Percentiles rank a stretch among this genome's conserved stretches.
Evolutionary conservation across 805 yeast genomes (phyloP).

Genomic region (Kuraishia floccosa): DNA sequence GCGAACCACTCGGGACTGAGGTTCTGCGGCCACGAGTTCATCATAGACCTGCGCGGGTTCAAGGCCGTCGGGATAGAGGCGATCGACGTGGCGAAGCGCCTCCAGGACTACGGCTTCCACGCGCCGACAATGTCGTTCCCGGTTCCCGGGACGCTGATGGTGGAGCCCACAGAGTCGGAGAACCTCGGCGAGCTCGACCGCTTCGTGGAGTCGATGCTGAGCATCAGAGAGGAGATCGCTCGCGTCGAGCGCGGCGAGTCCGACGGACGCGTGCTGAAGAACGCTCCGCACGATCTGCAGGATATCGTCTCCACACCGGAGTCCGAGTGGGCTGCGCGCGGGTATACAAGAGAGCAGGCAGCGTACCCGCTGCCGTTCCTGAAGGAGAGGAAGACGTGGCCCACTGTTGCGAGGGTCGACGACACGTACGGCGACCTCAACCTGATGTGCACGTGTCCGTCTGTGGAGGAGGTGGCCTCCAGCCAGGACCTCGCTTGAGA

Average conservation of each 20-base stretch:
- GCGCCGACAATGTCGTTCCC: constrained; percentile 99
- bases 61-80: constrained; percentile 81
- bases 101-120: constrained; percentile 97
- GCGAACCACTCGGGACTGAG: constrained; percentile 34
- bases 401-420: constrained; percentile 84
- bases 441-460: constrained; percentile 87
- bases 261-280: constrained; percentile 62
- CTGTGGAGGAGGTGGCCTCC: constrained; percentile 60
- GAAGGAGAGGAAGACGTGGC: constrained; percentile 82
- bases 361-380: constrained; percentile 82
- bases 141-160: constrained; percentile 93
- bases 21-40: constrained; percentile 95
- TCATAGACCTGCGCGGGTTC: constrained; percentile 80
- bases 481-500: no score
- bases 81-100: constrained; percentile 90
- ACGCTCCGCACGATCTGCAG: constrained; percentile 84
- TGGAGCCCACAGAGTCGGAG: constrained; percentile 97
- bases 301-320: constrained; percentile 55
- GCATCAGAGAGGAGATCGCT: constrained; percentile 75
- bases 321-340: constrained; percentile 72
- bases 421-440: constrained; percentile 93
- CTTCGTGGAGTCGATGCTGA: constrained; percentile 77
- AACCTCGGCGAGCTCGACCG: constrained; percentile 80
- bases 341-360: constrained; percentile 87
- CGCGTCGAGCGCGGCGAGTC: constrained; percentile 57